A percentile compares a stretch with the other conserved stretches of the same genome.
Evolutionary conservation across 129 eudicot species (phyloP).

Genomic region (Tagetes patula): DNA sequence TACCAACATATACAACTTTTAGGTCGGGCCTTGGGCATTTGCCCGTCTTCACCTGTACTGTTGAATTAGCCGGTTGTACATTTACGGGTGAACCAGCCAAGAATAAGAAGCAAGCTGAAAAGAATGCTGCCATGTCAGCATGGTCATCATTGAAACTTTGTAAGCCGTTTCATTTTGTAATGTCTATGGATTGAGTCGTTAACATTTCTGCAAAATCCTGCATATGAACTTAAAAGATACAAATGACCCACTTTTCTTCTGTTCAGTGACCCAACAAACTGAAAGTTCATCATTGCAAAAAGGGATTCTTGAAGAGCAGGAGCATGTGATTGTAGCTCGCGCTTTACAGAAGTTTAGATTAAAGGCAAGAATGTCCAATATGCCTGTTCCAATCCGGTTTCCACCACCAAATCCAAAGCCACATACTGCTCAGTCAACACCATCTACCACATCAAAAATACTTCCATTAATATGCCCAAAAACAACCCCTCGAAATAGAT

Average conservation of each 20-base stretch:
- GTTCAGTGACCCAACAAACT: conserved; percentile 68
- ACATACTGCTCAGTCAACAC: conserved; percentile 47
- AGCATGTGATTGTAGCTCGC: conserved; percentile 87
- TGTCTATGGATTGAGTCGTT: background rate
- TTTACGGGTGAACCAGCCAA: conserved; percentile 96
- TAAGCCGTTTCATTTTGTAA: conserved; percentile 36
- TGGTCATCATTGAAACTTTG: conserved; percentile 86
- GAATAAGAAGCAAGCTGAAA: conserved; percentile 98
- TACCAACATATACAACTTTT: conserved; percentile 77
- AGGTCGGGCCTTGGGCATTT: conserved; percentile 85
- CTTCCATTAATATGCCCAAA: conserved; percentile 76
- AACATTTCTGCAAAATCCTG: background rate
- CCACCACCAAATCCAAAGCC: conserved; percentile 65
- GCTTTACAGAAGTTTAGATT: conserved; percentile 70
- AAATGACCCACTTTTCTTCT: conserved; percentile 25
- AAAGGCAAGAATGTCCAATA: conserved; percentile 56
- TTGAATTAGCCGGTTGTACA: conserved; percentile 82
- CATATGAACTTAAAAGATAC: conserved; percentile 2
- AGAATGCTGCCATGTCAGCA: conserved; percentile 98
- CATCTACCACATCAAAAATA: conserved; percentile 68
- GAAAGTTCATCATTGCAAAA: conserved; percentile 55
- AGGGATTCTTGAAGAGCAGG: conserved; percentile 70
- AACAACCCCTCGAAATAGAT: conserved; percentile 46
- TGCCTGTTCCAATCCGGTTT: conserved; percentile 65
- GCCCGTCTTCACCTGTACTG: conserved; percentile 84